Base-by-base conservation (phyloP, 345 rosid species). In the Brassica rapa region DNA sequence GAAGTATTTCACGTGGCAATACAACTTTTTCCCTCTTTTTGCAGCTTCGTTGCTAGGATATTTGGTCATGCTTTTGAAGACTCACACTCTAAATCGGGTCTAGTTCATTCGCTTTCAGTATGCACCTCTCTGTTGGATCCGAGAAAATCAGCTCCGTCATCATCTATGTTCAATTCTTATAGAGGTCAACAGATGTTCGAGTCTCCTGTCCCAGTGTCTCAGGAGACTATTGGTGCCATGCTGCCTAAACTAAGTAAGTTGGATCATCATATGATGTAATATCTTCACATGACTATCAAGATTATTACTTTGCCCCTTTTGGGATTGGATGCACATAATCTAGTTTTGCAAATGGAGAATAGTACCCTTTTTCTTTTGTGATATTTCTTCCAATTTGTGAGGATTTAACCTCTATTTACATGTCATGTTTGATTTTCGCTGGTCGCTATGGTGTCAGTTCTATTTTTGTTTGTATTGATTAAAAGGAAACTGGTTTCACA, bases 51-150 rank as follows among this genome's bases (percentile, higher is more conserved):
- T 81, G 88, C 91, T 73, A 88, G 91, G 85, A 91, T 96, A 79
- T 96, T 93, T 82, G 83, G 87, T 70, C 99, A 93, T 86, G 99
- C 97, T 60, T 71, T 96, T 89, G 97, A 93, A 83, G 97, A 90
- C 81, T 88, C 99, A 19, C 82, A 83, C 74, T 96, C 98, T 37
- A 90, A 89, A 82, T 91, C 96, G 78, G 86, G 91, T 64, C 99
- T 91, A 82, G 96, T 93, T 72, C 86, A 96, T 82, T 89, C 98
- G 4, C 97, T 96, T 69, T 91, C 99, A 72, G 99, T 96, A 67
- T 96, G 99, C 83, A 91, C 91, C 72, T 91, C 97, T 35, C 81
- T 96, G 86, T 73, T 93, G 88, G 99, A 96, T 87, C 98, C 98
- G 62, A 90, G 87, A 82, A 87, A 93, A 85, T 88, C 92, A 16